A percentile compares a stretch with the other conserved stretches of the same genome.
Evolutionary conservation across 2,329 filamentous ascomycete genomes (phyloP).

Genomic region (Colletotrichum godetiae): DNA sequence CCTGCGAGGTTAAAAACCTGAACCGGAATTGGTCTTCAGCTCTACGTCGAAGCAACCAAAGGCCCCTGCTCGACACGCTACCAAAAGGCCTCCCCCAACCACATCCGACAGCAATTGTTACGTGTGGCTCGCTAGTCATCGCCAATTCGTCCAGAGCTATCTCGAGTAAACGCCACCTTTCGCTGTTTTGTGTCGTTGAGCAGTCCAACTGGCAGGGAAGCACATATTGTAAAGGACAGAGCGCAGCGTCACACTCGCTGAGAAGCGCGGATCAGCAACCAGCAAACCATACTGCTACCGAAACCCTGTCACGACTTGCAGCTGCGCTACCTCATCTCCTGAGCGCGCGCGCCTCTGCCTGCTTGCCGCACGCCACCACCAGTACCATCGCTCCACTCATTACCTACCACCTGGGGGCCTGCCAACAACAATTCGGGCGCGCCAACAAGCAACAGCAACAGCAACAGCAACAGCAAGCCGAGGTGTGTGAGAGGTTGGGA

Average conservation of each 20-base stretch:
- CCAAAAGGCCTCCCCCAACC: constrained; percentile 1
- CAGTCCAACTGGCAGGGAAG: background rate
- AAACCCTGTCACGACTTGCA: constrained; percentile 24
- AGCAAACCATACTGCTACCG: background rate
- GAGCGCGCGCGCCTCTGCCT: constrained; percentile 23
- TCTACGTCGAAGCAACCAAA: constrained; percentile 9
- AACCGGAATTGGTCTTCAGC: background rate
- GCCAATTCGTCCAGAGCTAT: background rate
- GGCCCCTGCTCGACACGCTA: constrained; percentile 7
- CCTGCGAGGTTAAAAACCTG: background rate
- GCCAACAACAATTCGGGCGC: background rate
- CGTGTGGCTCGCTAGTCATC: background rate
- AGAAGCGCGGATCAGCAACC: constrained; percentile 10
- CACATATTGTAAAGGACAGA: background rate
- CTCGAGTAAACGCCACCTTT: background rate
- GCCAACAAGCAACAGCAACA: background rate
- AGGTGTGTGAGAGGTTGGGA: background rate
- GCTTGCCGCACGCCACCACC: constrained; percentile 22
- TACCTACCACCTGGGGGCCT: background rate
- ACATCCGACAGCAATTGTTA: constrained; percentile 21
- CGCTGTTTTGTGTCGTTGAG: background rate
- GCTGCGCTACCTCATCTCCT: constrained; percentile 9
- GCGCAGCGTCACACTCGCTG: background rate
- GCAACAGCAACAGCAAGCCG: background rate
- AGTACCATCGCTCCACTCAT: background rate